phyloP scores from a whole-genome alignment of 2,329 filamentous ascomycete genomes.

The Pestalotiopsis fici region DNA sequence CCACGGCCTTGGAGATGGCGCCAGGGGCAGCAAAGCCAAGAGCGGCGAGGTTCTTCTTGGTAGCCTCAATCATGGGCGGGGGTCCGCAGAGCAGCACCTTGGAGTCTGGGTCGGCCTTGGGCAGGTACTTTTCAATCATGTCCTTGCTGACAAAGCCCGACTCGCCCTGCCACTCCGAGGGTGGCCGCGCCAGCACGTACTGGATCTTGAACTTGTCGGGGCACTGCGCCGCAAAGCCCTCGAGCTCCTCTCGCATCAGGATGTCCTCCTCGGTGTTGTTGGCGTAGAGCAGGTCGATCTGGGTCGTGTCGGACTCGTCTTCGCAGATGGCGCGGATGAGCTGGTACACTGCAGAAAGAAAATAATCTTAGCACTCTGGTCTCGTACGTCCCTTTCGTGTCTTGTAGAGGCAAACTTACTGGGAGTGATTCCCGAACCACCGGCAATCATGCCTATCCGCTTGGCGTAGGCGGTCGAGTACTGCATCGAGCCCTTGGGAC shows the following conservation, averaged over 20 bases:
- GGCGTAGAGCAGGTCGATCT: constrained; percentile 59
- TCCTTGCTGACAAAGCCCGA: constrained; percentile 52
- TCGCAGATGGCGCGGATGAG: constrained; percentile 65
- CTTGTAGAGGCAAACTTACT: constrained; percentile 19
- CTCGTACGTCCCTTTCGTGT: too few species aligned
- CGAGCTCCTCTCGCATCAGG: constrained; percentile 55
- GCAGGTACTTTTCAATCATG: constrained; percentile 50
- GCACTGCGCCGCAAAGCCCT: constrained; percentile 49
- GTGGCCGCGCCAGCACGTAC: constrained; percentile 54
- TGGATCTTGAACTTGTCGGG: constrained; percentile 55
- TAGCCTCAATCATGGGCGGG: constrained; percentile 59
- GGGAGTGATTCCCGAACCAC: constrained; percentile 53
- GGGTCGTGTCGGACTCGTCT: constrained; percentile 55
- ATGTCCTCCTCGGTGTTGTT: constrained; percentile 62
- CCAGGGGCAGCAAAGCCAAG: constrained; percentile 54
- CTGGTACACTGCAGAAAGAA: constrained; percentile 46
- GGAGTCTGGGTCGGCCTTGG: constrained; percentile 40
- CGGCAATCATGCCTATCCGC: constrained; percentile 56
- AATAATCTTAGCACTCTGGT: not conserved
- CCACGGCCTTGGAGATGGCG: constrained; percentile 49
- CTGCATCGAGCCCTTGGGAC: constrained; percentile 58
- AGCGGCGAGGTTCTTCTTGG: constrained; percentile 49
- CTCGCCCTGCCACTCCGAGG: constrained; percentile 46
- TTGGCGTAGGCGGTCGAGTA: constrained; percentile 45
- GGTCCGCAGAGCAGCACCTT: constrained; percentile 63